Evolutionary conservation across 352 stramenopile species (phyloP).

Genomic region (Globisporangium spinosum): DNA sequence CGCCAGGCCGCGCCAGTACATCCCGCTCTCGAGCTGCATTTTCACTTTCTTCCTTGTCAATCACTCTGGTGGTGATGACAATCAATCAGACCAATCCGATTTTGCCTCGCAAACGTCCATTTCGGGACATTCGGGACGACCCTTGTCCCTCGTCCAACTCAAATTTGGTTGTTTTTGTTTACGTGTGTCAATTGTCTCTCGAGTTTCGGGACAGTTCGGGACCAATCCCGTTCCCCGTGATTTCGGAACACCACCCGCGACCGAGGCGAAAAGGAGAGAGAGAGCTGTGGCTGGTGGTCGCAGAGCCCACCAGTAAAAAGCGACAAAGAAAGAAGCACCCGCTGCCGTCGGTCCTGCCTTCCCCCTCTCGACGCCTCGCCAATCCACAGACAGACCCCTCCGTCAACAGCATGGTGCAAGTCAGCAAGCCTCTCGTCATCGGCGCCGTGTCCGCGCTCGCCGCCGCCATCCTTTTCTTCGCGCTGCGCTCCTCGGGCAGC

Average conservation of each 20-base stretch:
- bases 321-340: constrained; percentile 9
- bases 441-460: constrained; percentile 61
- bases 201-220: neutral
- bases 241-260: neutral
- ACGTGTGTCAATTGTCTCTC: neutral
- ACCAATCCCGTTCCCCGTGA: neutral
- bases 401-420: constrained; percentile 52
- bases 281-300: neutral
- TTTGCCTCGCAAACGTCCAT: neutral
- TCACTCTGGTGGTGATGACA: neutral
- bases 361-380: neutral
- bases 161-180: neutral
- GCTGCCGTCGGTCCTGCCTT: neutral
- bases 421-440: constrained; percentile 80
- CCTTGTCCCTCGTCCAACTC: neutral
- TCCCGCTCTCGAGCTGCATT: constrained; percentile 2
- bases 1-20: constrained; percentile 50
- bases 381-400: neutral
- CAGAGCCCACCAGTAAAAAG: constrained; percentile 10
- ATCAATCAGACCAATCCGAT: neutral
- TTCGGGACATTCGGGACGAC: constrained; percentile 14
- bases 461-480: constrained; percentile 51
- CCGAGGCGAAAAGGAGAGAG: no score
- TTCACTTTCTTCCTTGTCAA: neutral
- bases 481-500: constrained; percentile 35